phyloP scores from a whole-genome alignment of 352 stramenopile genomes.

The Pythium grandisporangium region DNA sequence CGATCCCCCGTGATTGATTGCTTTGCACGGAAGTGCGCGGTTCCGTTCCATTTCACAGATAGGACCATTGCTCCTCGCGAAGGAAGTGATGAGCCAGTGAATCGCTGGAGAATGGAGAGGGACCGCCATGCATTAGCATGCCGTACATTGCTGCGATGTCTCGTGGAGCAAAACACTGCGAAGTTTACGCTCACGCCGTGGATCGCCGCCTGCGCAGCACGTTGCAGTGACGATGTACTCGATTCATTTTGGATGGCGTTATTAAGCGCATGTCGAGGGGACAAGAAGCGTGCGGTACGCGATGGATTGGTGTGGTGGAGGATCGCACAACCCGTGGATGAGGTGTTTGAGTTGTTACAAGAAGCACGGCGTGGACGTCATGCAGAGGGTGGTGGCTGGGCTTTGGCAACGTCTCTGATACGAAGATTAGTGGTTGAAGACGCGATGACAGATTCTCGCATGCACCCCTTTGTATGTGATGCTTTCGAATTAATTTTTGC shows the following conservation, averaged over 20 bases:
- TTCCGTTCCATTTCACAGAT: too few relatives aligned
- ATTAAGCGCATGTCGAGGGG: too few relatives aligned
- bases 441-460: conserved; percentile 1
- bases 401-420: conserved; percentile 11
- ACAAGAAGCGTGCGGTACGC: too few relatives aligned
- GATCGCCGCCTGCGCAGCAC: conserved; percentile 50
- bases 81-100: background rate
- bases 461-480: conserved; percentile 13
- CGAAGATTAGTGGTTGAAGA: conserved; percentile 1
- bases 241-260: conserved; percentile 34
- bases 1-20: conserved; percentile 69
- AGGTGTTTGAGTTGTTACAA: conserved; percentile 14
- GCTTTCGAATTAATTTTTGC: conserved; percentile 45
- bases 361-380: conserved; percentile 8
- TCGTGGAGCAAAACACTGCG: conserved; percentile 68
- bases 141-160: conserved; percentile 55
- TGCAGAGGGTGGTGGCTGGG: conserved; percentile 3
- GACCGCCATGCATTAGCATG: conserved; percentile 56
- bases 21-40: conserved; percentile 31
- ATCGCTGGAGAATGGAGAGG: conserved; percentile 8
- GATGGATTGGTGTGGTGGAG: too few relatives aligned
- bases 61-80: too few relatives aligned
- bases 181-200: conserved; percentile 68
- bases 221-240: conserved; percentile 48
- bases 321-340: conserved; percentile 8